phyloP scores from a whole-genome alignment of 176 grass and related monocot genomes.

The Alopecurus myosuroides region DNA sequence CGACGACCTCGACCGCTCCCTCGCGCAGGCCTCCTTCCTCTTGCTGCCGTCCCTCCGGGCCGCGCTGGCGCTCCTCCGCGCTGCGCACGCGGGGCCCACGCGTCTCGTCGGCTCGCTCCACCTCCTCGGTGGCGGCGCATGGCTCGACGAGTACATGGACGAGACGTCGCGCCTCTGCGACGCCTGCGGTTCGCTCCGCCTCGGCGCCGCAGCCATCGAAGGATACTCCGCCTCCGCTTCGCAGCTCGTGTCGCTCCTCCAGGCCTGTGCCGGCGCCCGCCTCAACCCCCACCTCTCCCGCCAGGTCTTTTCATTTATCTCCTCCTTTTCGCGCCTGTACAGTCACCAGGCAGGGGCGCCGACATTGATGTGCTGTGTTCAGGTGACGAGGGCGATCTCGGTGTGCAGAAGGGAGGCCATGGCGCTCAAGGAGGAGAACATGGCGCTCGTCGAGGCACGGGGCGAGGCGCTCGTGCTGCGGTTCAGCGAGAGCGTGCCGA shows the following conservation, averaged over 20 bases:
- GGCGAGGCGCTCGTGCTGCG: slow-evolving; percentile 45
- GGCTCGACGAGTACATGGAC: slow-evolving; percentile 99
- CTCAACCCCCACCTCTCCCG: slow-evolving; percentile 39
- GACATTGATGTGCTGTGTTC: neutral
- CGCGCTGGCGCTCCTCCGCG: slow-evolving; percentile 59
- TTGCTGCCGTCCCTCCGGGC: slow-evolving; percentile 56
- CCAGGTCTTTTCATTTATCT: slow-evolving; percentile 27
- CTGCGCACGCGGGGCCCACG: slow-evolving; percentile 55
- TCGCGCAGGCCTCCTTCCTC: slow-evolving; percentile 40
- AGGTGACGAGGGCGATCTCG: slow-evolving; percentile 63
- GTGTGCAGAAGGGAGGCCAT: slow-evolving; percentile 58
- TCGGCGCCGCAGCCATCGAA: slow-evolving; percentile 67
- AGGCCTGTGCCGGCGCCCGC: slow-evolving; percentile 6
- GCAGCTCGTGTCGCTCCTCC: slow-evolving; percentile 47
- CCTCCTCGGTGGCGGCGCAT: slow-evolving; percentile 65
- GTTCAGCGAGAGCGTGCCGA: slow-evolving; percentile 50
- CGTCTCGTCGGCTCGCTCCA: slow-evolving; percentile 67
- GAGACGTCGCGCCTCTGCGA: slow-evolving; percentile 86
- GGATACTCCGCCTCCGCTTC: slow-evolving; percentile 44
- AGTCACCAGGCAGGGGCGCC: neutral
- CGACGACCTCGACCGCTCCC: slow-evolving; percentile 62
- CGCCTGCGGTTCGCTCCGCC: slow-evolving; percentile 59
- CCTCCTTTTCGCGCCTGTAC: neutral
- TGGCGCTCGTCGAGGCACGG: slow-evolving; percentile 59
- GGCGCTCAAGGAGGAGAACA: slow-evolving; percentile 84